phyloP scores from a whole-genome alignment of 495 filamentous ascomycete species.

The Elaphomyces granulatus region DNA sequence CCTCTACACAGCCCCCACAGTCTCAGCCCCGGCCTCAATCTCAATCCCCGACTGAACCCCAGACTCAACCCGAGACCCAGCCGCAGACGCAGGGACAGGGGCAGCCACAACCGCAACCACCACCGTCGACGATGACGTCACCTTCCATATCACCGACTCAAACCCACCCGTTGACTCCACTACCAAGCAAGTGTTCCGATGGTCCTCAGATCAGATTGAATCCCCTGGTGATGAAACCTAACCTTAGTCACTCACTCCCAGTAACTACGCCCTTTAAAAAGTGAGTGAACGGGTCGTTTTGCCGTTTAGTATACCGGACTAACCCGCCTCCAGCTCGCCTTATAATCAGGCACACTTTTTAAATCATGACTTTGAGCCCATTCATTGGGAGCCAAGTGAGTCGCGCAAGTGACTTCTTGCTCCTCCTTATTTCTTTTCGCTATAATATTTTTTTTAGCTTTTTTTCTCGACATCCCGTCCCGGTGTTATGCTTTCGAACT shows the following conservation, averaged over 20 bases:
- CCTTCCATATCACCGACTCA: conserved; percentile 16
- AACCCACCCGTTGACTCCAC: conserved; percentile 23
- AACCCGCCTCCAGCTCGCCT: conserved; percentile 44
- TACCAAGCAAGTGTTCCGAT: conserved; percentile 26
- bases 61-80: too few species aligned
- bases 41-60: too few species aligned
- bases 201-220: conserved; percentile 34
- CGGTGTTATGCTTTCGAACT: too few species aligned
- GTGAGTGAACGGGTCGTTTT: conserved; percentile 17
- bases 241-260: conserved; percentile 29
- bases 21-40: too few species aligned
- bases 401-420: conserved; percentile 22
- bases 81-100: not conserved
- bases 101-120: too few species aligned
- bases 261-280: conserved; percentile 34
- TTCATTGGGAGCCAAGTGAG: conserved; percentile 31
- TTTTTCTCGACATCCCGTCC: too few species aligned
- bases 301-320: conserved; percentile 35
- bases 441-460: too few species aligned
- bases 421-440: too few species aligned
- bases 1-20: conserved; percentile 2
- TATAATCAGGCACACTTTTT: conserved; percentile 77
- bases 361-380: conserved; percentile 71
- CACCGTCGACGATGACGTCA: conserved; percentile 3
- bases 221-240: conserved; percentile 34